phyloP scores from a whole-genome alignment of 2,329 filamentous ascomycete genomes.

The Stemphylium beticola region DNA sequence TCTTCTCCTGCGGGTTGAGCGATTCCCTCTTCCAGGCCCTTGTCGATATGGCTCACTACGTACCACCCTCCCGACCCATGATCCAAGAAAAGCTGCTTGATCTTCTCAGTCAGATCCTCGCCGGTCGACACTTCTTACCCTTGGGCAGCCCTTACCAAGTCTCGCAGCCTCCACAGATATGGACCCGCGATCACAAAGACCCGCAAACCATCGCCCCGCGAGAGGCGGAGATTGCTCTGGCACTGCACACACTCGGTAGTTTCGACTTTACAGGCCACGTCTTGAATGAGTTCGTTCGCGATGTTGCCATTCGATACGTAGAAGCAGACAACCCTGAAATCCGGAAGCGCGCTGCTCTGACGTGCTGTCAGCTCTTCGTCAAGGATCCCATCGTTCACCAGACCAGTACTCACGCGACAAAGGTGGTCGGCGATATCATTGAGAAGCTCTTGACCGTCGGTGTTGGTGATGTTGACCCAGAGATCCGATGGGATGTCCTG shows the following conservation, averaged over 20 bases:
- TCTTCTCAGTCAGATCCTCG: constrained; percentile 92
- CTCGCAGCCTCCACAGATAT: constrained; percentile 79
- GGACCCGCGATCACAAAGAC: constrained; percentile 86
- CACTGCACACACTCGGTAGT: constrained; percentile 93
- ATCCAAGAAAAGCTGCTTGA: constrained; percentile 95
- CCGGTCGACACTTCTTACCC: constrained; percentile 88
- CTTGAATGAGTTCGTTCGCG: constrained; percentile 96
- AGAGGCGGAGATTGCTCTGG: constrained; percentile 88
- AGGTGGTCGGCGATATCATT: constrained; percentile 97
- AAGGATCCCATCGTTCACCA: constrained; percentile 97
- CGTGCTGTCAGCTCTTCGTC: constrained; percentile 96
- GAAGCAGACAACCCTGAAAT: constrained; percentile 95
- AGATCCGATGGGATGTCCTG: constrained; percentile 87
- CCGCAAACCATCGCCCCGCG: constrained; percentile 78
- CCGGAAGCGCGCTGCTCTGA: constrained; percentile 90
- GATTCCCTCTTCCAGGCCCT: constrained; percentile 93
- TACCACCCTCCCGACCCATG: constrained; percentile 87
- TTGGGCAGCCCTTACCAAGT: constrained; percentile 89
- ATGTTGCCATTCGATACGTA: constrained; percentile 97
- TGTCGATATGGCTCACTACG: constrained; percentile 98
- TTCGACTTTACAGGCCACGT: constrained; percentile 92
- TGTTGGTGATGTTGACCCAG: constrained; percentile 85
- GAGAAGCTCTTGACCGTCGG: constrained; percentile 95
- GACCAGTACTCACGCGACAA: constrained; percentile 93
- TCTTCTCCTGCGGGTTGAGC: constrained; percentile 94